phyloP scores from a whole-genome alignment of 257 asterid species.

The Orobanche coerulescens region DNA sequence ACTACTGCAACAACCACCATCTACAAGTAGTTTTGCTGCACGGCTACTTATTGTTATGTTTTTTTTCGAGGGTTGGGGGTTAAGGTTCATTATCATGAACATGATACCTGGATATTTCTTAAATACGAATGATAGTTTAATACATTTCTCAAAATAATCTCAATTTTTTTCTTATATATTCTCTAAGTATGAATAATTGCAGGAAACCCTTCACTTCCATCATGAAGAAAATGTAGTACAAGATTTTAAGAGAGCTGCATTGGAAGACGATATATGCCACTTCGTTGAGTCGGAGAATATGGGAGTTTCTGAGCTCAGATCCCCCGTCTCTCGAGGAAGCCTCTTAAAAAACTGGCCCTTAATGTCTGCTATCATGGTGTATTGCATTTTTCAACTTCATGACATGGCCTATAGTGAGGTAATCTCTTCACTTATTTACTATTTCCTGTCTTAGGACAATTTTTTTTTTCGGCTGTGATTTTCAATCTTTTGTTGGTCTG shows the following conservation, averaged over 20 bases:
- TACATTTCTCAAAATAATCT: too few relatives aligned
- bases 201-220: slow-evolving; percentile 81
- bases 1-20: too few relatives aligned
- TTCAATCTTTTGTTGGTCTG: not conserved
- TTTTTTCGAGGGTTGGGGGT: too few relatives aligned
- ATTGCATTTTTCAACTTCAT: slow-evolving; percentile 75
- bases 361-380: slow-evolving; percentile 66
- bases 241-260: slow-evolving; percentile 21
- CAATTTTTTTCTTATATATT: not conserved
- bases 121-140: slow-evolving; percentile 17
- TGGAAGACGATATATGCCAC: slow-evolving; percentile 29
- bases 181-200: slow-evolving; percentile 22
- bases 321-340: slow-evolving; percentile 25
- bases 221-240: slow-evolving; percentile 16
- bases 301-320: slow-evolving; percentile 22
- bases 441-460: not conserved
- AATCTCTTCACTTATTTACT: slow-evolving; percentile 6
- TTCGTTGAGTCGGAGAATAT: slow-evolving; percentile 9
- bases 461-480: not conserved
- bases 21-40: too few relatives aligned
- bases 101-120: not conserved
- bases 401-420: slow-evolving; percentile 92
- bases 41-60: too few relatives aligned
- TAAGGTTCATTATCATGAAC: not conserved
- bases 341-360: slow-evolving; percentile 64